Base-by-base conservation (phyloP, 805 yeast species). In the Candida ascalaphidarum region DNA sequence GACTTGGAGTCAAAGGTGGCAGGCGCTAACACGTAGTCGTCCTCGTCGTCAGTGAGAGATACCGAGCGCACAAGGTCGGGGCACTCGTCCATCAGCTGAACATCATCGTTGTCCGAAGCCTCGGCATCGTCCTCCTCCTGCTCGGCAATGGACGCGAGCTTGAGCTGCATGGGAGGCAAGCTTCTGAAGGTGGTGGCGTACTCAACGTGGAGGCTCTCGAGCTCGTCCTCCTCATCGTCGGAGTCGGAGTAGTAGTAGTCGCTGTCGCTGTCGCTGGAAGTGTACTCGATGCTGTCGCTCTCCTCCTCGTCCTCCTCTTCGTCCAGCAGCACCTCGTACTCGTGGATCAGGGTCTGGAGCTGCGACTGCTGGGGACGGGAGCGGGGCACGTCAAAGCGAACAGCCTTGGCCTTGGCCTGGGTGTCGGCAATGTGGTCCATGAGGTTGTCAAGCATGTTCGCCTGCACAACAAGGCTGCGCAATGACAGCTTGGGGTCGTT, bases 401-500 rank as follows among this genome's bases (percentile, higher is more conserved):
- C 8, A 6, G 8, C 18, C 8, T 17, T 6, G 18, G 18, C 18
- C 8, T 6, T 17, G 8, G 18, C 18, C 6, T 8, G 8, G 8
- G 18, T 8, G 18, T 8, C 8, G 18, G 18, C 8, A 17, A 71
- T 53, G 31, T 56, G 56, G 43, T 72, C 82, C 70, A 80, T 75
- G 29, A 79, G 47, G 35, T 60, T 64, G 44, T 80, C 86, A 37
- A 79, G 62, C 59, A 80, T 55, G 48, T 79, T 80, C 13, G 86
- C 85, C 50, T 80, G 86, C 22, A 74, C 65, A 3, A 79, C 83
- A 22, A 79, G 61, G 28, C 61, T 55, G 27, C 81, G 61, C 28
- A 79, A 60, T 30, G 73, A 57, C 18, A 77, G 68, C 40, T 75
- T 78, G 10, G 68, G 67, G 37, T 65, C 64, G 15, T 69, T 50